Conservation (phyloP, 2,329 filamentous ascomycete genomes). For the Ophiobolus disseminans region DNA sequence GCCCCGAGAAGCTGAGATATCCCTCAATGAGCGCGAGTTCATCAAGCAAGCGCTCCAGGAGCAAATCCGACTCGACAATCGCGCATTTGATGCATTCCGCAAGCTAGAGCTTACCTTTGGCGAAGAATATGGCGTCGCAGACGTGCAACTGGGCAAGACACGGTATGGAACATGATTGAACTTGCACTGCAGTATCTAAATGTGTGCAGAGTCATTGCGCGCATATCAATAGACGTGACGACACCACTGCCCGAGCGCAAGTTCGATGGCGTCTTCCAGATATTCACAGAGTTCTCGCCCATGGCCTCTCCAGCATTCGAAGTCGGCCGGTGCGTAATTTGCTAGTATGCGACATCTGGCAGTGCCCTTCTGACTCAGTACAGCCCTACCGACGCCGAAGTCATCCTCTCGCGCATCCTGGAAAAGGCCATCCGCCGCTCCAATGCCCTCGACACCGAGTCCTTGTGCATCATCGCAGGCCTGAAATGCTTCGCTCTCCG, state of each 20-base stretch:
- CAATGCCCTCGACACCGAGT: conserved; percentile 92
- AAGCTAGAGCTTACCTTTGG: conserved; percentile 80
- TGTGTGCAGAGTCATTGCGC: conserved; percentile 74
- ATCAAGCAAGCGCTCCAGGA: conserved; percentile 82
- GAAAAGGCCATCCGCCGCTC: conserved; percentile 95
- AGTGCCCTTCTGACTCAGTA: conserved; percentile 27
- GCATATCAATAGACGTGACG: conserved; percentile 86
- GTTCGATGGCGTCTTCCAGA: conserved; percentile 94
- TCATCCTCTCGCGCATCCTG: conserved; percentile 83
- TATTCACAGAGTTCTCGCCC: conserved; percentile 86
- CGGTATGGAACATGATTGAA: conserved; percentile 61
- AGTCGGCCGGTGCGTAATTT: conserved; percentile 67
- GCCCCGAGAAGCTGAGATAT: conserved; percentile 92
- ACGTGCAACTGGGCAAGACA: conserved; percentile 88
- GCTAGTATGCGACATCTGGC: conserved; percentile 7
- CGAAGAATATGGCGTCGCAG: conserved; percentile 87
- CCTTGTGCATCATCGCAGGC: conserved; percentile 88
- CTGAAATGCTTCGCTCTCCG: conserved; percentile 91
- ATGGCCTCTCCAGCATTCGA: conserved; percentile 93
- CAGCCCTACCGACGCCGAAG: conserved; percentile 81
- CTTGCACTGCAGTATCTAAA: conserved; percentile 29
- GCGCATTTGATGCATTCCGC: conserved; percentile 80
- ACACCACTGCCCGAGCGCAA: conserved; percentile 86
- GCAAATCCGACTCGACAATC: conserved; percentile 82
- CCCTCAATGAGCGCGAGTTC: conserved; percentile 86